Base-by-base conservation (phyloP, 306 rosid species). In the Corylus avellana region DNA sequence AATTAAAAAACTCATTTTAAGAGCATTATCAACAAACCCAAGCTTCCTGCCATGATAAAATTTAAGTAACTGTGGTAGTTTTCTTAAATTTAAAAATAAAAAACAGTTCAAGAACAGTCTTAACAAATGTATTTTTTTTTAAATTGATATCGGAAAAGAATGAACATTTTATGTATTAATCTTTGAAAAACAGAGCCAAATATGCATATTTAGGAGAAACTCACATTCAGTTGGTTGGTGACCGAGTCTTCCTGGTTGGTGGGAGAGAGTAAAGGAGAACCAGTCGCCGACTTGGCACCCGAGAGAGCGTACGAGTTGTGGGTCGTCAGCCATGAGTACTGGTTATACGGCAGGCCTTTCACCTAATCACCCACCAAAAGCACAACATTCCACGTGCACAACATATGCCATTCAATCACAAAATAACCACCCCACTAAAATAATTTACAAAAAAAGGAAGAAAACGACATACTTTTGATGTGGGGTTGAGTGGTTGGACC, bases 271-370 rank as follows among this genome's bases (percentile, higher is more conserved):
- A 92, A 22, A 25, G 76, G 0, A 2, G 92, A 85, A 0, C 98
- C 97, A 0, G 96, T 89, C 55, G 87, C 82, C 4, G 98, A 91
- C 78, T 77, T 87, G 1, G 82, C 91, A 1, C 96, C 97, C 11
- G 86, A 85, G 69, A 77, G 77, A 82, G 98, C 93, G 53, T 6
- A 95, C 13, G 98, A 90, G 37, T 95, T 95, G 86, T 95, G 98
- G 42, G 98, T 90, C 29, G 98, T 95, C n/a, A 95, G 86, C 98
- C 98, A 95, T 57, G 98, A 85, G 80, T 92, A 95, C 20, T 77
- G 87, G 66, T 95, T 92, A 64, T 91, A 95, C n/a, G 97, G 87
- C 62, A 95, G 59, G 12, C 91, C 92, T 25, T 87, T 91, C 72
- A 90, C 95, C 98, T 94, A 37, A 46, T 39, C 58, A 1, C 13